phyloP scores from a whole-genome alignment of 768 basidiomycete genomes.

The Suillus ampliporus region DNA sequence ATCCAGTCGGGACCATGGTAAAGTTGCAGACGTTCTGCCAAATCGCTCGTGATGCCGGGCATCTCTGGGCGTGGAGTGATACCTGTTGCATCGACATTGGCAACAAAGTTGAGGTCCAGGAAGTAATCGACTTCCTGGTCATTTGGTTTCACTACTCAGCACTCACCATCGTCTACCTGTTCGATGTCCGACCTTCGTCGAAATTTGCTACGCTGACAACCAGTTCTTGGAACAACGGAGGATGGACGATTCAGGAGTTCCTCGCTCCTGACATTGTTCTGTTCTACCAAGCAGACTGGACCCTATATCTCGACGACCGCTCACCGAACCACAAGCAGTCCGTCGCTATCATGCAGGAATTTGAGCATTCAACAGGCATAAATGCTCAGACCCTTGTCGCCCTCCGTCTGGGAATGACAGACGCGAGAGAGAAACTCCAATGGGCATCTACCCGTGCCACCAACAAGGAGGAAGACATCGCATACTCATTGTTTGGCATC shows the following conservation, averaged over 20 bases:
- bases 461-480: background rate
- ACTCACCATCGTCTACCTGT: background rate
- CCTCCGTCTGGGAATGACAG: background rate
- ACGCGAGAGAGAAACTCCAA: background rate
- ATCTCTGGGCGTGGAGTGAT: slow-evolving; percentile 3
- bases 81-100: background rate
- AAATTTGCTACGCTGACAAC: background rate
- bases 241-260: slow-evolving; percentile 14
- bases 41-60: background rate
- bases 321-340: background rate
- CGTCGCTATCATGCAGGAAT: background rate
- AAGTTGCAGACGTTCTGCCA: slow-evolving; percentile 1
- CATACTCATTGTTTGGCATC: slow-evolving; percentile 1
- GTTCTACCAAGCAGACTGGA: slow-evolving; percentile 14
- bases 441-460: background rate
- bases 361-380: background rate
- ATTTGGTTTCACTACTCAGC: background rate
- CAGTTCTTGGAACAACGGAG: slow-evolving; percentile 13
- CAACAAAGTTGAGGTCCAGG: background rate
- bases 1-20: background rate
- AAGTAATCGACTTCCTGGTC: background rate
- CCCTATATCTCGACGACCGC: background rate
- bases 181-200: background rate
- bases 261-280: slow-evolving; percentile 9
- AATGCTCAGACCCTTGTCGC: background rate